Base-by-base conservation (phyloP, 2,329 filamentous ascomycete species). In the Microcyclosporella mali region DNA sequence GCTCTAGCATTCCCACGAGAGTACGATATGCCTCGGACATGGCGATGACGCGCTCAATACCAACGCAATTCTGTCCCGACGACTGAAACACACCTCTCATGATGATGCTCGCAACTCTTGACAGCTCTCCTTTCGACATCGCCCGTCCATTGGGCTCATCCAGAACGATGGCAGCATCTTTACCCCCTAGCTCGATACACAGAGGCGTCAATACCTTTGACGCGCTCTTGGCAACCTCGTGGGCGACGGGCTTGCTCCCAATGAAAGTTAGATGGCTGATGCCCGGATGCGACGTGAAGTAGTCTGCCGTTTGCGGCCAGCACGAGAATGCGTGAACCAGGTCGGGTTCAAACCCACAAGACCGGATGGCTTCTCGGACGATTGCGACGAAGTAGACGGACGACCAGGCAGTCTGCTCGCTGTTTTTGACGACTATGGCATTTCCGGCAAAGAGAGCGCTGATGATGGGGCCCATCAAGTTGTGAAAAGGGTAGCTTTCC, bases 181-280 rank as follows among this genome's bases (percentile, higher is more conserved):
- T 98, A 36, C 92, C 92, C 41, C 92, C 92, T 1, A 98, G 77
- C 68, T 98, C 92, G 16, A 94, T 84, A 32, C 88, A 84, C 2
- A 95, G 78, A 4, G 90, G 90, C 2, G 80, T 95, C n/a, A 98
- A 75, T 14, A 79, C 75, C 65, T 85, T 88, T 19, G 92, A 86
- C 10, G 92, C 89, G 3, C 85, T 88, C 46, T 82, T 81, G 52
- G 87, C 89, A 32, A 98, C 92, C 56, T 88, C 79, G 65, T 92
- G 86, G 14, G 89, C 92, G 9, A 97, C 85, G 1, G 83, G 77
- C 37, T 84, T 79, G 37, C 88, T 95, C 51, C 92, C 92, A 63
- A 98, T 97, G 68, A 98, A 98, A 14, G 92, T 97, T 52, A 98
- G 75, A 65, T 98, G 92, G 33, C 81, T 77, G 58, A 98, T 85